Percentiles rank a stretch among this genome's conserved stretches.
Evolutionary conservation across 495 filamentous ascomycete species (phyloP).

Genomic region (Stereocaulon alpinum): DNA sequence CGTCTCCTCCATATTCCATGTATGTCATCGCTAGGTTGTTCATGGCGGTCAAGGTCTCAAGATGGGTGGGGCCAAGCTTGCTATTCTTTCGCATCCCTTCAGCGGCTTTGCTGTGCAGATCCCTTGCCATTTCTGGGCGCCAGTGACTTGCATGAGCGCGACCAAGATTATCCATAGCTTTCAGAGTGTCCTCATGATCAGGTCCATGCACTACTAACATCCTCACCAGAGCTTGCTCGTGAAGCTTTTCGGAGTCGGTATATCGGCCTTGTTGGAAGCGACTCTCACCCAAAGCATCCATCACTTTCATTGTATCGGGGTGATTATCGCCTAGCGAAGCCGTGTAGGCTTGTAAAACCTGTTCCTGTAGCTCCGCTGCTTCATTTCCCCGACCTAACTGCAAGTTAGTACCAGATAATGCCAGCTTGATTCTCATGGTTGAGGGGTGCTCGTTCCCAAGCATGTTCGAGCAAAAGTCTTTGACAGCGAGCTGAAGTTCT

Average conservation of each 20-base stretch:
- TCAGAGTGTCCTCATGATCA: conserved; percentile 24
- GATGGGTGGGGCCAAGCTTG: conserved; percentile 25
- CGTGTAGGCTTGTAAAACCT: conserved; percentile 20
- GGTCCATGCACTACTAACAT: conserved; percentile 18
- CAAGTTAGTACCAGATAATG: conserved; percentile 20
- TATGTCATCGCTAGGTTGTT: conserved; percentile 23
- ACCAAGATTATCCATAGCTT: conserved; percentile 23
- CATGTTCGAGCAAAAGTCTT: conserved; percentile 9
- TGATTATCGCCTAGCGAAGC: conserved; percentile 18
- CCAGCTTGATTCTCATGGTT: conserved; percentile 18
- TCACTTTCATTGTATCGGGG: conserved; percentile 23
- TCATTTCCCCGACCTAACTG: conserved; percentile 13
- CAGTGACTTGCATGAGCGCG: conserved; percentile 16
- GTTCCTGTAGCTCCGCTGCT: conserved; percentile 16
- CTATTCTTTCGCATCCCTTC: conserved; percentile 23
- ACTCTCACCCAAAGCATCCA: conserved; percentile 19
- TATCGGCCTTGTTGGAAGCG: conserved; percentile 22
- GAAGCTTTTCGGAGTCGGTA: conserved; percentile 24
- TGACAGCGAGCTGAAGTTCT: conserved; percentile 21
- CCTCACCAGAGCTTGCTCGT: conserved; percentile 18
- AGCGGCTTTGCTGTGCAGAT: conserved; percentile 22
- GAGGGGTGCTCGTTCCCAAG: conserved; percentile 16
- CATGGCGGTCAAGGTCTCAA: conserved; percentile 25
- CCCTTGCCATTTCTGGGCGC: conserved; percentile 18
- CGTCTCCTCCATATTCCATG: not conserved